Base-by-base conservation (phyloP, 805 yeast genomes). In the Pichia deserticola region DNA sequence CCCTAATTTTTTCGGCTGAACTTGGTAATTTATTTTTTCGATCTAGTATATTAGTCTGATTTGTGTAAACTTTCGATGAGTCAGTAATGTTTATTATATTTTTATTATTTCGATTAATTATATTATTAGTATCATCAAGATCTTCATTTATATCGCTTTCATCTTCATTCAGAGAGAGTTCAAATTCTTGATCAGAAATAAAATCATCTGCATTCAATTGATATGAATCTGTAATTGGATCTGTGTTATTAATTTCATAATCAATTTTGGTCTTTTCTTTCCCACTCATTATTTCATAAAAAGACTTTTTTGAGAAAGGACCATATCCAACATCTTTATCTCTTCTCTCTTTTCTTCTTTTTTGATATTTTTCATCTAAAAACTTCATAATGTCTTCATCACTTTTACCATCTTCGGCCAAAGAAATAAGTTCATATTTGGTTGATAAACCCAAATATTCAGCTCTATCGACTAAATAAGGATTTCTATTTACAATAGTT, bases 401-500 rank as follows among this genome's bases (percentile, higher is more conserved):
- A 1, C 66, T 45, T 29, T 57, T 49, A 0, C 69, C 70, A 37
- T 57, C 52, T 8, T 64, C 65, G 35, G 55, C 63, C 53, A 65
- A 49, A 10, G 59, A 60, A 40, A 63, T 65, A 36, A 68, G 50
- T 8, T 54, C 52, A 33, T 58, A 55, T 11, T 55, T 53, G 1
- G 70, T 57, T 9, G 67, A 50, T 3, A 68, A 50, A 4, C 71
- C 71, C 3, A 67, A 51, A 49, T 61, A 60, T 10, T 58, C 63
- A 3, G 69, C 69, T 3, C 62, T 56, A 47, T 68, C 71, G 3
- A 68, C 63, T 10, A 67, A 59, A 50, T 66, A 68, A 1, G 68
- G 67, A 51, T 68, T 53, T 20, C 51, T 27, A 33, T 53, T 51
- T 5, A 48, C 48, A 35, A 53, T 50, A 7, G 42, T 53, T 29